These are phyloP conservation scores for Boletus rex-veris DNA, from an alignment of 768 basidiomycete genomes.

Conservation along the genomic window DNA sequence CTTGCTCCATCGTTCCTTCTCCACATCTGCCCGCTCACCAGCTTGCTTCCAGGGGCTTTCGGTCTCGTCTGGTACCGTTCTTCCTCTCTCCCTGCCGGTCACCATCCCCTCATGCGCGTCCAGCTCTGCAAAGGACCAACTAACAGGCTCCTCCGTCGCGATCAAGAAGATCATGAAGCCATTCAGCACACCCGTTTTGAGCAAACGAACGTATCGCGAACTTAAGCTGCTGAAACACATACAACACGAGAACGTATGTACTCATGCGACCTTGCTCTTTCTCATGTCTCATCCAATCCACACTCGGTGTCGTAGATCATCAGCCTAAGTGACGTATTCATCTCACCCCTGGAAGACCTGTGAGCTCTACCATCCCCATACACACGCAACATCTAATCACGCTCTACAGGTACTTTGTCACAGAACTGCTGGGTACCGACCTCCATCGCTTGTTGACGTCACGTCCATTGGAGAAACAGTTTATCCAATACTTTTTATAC, in stretches of 20 bases:
- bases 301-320: conserved; percentile 66
- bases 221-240: conserved; percentile 98
- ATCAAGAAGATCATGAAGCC: conserved; percentile 99
- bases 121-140: conserved; percentile 93
- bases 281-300: conserved; percentile 5
- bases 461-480: conserved; percentile 97
- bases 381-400: neutral
- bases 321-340: conserved; percentile 98
- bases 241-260: conserved; percentile 91
- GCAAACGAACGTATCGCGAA: conserved; percentile 96
- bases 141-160: conserved; percentile 90
- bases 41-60: conserved; percentile 63
- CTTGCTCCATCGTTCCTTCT: conserved; percentile 14
- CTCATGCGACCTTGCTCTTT: neutral
- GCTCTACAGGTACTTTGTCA: conserved; percentile 87
- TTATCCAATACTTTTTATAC: conserved; percentile 99
- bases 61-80: conserved; percentile 87
- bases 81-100: neutral
- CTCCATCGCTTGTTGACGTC: conserved; percentile 95
- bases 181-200: conserved; percentile 96
- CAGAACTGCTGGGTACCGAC: conserved; percentile 96
- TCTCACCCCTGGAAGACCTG: conserved; percentile 98
- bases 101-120: conserved; percentile 11
- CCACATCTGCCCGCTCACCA: conserved; percentile 15
- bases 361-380: conserved; percentile 37